These are phyloP conservation scores for Marasmius fiardii DNA, from an alignment of 1,284 basidiomycete species.

Conservation along the genomic window DNA sequence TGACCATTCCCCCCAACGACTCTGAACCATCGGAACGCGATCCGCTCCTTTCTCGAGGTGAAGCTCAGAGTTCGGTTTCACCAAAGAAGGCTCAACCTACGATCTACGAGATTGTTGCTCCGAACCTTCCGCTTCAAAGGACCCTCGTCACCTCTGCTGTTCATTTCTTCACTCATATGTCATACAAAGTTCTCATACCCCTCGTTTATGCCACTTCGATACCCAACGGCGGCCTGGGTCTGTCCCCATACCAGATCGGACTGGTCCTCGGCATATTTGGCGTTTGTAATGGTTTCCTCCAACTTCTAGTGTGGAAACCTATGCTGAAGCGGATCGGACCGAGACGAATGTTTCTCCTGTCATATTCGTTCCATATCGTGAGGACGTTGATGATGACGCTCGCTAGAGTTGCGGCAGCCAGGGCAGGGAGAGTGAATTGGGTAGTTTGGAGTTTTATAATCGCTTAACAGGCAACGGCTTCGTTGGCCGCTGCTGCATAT, in stretches of 20 bases:
- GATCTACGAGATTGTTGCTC: conserved; percentile 27
- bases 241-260: conserved; percentile 18
- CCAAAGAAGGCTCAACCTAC: conserved; percentile 13
- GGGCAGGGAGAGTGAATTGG: neutral
- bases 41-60: neutral
- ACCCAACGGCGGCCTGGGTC: conserved; percentile 16
- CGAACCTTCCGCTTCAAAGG: conserved; percentile 23
- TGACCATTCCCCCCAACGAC: conserved; percentile 2
- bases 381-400: neutral
- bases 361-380: neutral
- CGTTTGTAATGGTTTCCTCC: conserved; percentile 25
- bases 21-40: neutral
- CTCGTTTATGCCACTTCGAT: conserved; percentile 19
- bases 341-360: neutral
- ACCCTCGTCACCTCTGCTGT: conserved; percentile 29
- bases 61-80: neutral
- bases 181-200: conserved; percentile 20
- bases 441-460: neutral
- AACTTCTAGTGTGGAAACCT: neutral
- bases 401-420: neutral
- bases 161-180: conserved; percentile 33
- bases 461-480: neutral
- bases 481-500: neutral
- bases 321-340: conserved; percentile 4
- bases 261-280: conserved; percentile 17